Percentiles rank a stretch among this genome's conserved stretches.
Evolutionary conservation across 1,139 yeast species (phyloP).

Genomic region (Yamadazyma triangularis): DNA sequence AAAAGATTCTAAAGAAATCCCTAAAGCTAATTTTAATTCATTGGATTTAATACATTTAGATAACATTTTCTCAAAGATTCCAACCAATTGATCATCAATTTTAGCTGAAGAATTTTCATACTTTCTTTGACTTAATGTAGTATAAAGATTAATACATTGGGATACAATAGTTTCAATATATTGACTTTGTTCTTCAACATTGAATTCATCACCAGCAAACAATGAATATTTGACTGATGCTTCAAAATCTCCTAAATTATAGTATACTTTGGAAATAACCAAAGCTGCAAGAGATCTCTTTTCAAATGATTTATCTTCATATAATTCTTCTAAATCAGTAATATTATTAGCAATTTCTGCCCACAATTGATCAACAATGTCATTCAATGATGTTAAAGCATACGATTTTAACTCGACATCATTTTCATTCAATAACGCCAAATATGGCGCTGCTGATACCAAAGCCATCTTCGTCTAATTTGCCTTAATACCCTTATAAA

Average conservation of each 20-base stretch:
- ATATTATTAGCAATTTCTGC: slow-evolving; percentile 93
- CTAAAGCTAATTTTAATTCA: slow-evolving; percentile 80
- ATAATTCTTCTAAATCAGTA: slow-evolving; percentile 82
- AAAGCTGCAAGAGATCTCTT: slow-evolving; percentile 84
- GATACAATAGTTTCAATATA: slow-evolving; percentile 91
- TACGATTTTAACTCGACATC: slow-evolving; percentile 75
- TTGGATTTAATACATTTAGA: slow-evolving; percentile 67
- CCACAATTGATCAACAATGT: slow-evolving; percentile 89
- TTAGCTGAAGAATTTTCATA: slow-evolving; percentile 36
- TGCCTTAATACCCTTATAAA: too few species aligned
- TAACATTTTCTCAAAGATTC: slow-evolving; percentile 83
- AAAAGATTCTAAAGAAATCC: slow-evolving; percentile 85
- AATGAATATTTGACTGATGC: slow-evolving; percentile 86
- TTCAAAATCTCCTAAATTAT: slow-evolving; percentile 91
- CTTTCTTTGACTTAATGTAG: slow-evolving; percentile 54
- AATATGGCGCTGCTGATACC: slow-evolving; percentile 82
- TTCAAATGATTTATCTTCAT: slow-evolving; percentile 77
- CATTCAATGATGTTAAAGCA: slow-evolving; percentile 79
- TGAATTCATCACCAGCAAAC: slow-evolving; percentile 76
- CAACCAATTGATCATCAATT: slow-evolving; percentile 60
- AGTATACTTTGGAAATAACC: slow-evolving; percentile 90
- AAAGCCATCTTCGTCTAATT: slow-evolving; percentile 50
- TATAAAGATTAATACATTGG: slow-evolving; percentile 84
- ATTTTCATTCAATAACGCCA: slow-evolving; percentile 82
- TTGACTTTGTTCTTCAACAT: slow-evolving; percentile 73